Evolutionary conservation across 257 asterid genomes (phyloP).

Genomic region (Gynochthodes officinalis): DNA sequence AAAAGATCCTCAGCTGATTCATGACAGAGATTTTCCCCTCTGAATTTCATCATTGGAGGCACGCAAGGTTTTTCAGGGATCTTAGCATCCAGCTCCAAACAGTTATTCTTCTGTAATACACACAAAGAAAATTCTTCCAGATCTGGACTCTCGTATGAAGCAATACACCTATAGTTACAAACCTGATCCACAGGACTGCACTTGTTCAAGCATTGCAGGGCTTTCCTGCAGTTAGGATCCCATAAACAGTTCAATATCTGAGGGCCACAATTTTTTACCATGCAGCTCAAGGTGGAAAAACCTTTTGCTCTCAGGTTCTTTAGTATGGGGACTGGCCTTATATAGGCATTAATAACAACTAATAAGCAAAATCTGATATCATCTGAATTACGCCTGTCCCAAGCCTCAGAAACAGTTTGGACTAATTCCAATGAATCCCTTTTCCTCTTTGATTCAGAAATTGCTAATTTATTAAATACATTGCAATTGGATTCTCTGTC

Average conservation of each 20-base stretch:
- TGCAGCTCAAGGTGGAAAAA: constrained; percentile 70
- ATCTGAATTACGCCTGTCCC: constrained; percentile 80
- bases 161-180: constrained; percentile 80
- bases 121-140: constrained; percentile 84
- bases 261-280: constrained; percentile 77
- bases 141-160: constrained; percentile 72
- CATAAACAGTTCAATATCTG: constrained; percentile 75
- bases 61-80: constrained; percentile 74
- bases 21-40: constrained; percentile 50
- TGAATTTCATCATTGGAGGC: constrained; percentile 54
- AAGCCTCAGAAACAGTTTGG: constrained; percentile 57
- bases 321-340: constrained; percentile 64
- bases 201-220: constrained; percentile 81
- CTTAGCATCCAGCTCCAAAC: constrained; percentile 75
- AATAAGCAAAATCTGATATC: constrained; percentile 83
- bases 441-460: constrained; percentile 41
- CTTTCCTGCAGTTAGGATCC: constrained; percentile 81
- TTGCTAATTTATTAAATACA: constrained; percentile 41
- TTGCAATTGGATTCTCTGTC: constrained; percentile 33
- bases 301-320: constrained; percentile 88
- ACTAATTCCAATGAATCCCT: constrained; percentile 54
- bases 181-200: constrained; percentile 97
- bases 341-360: constrained; percentile 71
- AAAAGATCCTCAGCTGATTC: constrained; percentile 91
- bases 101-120: constrained; percentile 77